Evolutionary conservation across 2,329 filamentous ascomycete species (phyloP), one percentile per base, ranked within the genome.

Genomic region (Fusarium setosum): DNA sequence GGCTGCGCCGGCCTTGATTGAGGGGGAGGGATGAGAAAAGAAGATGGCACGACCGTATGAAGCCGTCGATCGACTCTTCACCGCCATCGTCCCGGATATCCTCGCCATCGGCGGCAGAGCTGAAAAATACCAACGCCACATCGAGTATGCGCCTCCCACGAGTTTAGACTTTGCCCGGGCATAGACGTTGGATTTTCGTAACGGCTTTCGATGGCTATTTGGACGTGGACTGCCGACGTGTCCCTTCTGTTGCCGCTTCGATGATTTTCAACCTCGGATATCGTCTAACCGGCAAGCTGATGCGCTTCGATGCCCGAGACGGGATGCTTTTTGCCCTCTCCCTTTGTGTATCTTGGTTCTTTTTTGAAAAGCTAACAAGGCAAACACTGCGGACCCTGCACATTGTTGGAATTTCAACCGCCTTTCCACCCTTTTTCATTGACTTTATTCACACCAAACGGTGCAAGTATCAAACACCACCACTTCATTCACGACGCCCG

Each of bases 21-120:
- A 47, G 58, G 55, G 47, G 48, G 53, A 47, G 40, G 18, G 38
- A 44, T 41, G 41, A 53, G 35, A 53, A 35, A 38, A 51, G 20
- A 51, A 26, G 17, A 11, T 18, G n/a, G n/a, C n/a, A n/a, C n/a
- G n/a, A n/a, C n/a, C n/a, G n/a, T n/a, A n/a, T n/a, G 3, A 44
- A 17, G 15, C 9, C 24, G 31, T 56, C 23, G 47, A 35, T 38
- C 23, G 18, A 50, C 32, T 29, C 35, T 24, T 21, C 38, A 42
- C 38, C 38, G 15, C 38, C 15, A 18, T 12, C n/a, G n/a, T n/a
- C n/a, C n/a, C n/a, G n/a, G n/a, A 23, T n/a, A 15, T n/a, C 29
- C 38, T 53, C 50, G 50, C 50, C 31, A 53, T 45, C 38, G 38
- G 50, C 50, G 37, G 50, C 21, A 34, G 44, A 34, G 37, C 11